A percentile compares a stretch with the other conserved stretches of the same genome.
Evolutionary conservation across 257 asterid genomes (phyloP).

Genomic region (Solanum habrochaites): DNA sequence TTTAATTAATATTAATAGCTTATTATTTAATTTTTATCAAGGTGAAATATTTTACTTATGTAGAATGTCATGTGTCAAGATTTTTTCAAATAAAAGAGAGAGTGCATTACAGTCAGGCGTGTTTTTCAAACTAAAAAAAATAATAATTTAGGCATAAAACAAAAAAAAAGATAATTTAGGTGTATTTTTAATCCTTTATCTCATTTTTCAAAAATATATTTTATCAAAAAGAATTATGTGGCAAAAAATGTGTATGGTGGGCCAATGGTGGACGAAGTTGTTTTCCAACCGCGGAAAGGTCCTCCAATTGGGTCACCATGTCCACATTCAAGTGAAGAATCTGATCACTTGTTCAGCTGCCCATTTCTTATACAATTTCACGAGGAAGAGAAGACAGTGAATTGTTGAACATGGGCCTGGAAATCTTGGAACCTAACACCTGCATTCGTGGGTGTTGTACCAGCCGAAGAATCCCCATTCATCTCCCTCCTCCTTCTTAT

Average conservation of each 20-base stretch:
- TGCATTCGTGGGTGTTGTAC: slow-evolving; percentile 90
- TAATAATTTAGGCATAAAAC: no score
- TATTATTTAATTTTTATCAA: no score
- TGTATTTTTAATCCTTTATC: no score
- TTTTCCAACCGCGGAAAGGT: neutral
- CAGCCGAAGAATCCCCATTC: slow-evolving; percentile 80
- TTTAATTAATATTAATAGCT: no score
- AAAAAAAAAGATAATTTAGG: no score
- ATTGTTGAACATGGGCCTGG: slow-evolving; percentile 34
- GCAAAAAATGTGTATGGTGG: neutral
- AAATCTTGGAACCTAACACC: slow-evolving; percentile 55
- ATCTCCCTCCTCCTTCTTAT: slow-evolving; percentile 57
- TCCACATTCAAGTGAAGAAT: neutral
- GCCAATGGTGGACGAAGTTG: neutral
- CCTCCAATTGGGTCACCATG: neutral
- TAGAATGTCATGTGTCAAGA: no score
- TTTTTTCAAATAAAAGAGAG: no score
- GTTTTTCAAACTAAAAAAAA: no score
- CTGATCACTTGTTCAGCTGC: neutral
- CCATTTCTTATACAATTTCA: neutral
- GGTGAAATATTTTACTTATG: no score
- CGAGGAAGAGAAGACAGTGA: neutral
- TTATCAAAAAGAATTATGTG: neutral
- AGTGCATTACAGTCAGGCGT: no score
- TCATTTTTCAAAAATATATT: no score